A percentile compares a stretch with the other conserved stretches of the same genome.
phyloP scores from a whole-genome alignment of 2,329 filamentous ascomycete species.

The Coniella vitis region DNA sequence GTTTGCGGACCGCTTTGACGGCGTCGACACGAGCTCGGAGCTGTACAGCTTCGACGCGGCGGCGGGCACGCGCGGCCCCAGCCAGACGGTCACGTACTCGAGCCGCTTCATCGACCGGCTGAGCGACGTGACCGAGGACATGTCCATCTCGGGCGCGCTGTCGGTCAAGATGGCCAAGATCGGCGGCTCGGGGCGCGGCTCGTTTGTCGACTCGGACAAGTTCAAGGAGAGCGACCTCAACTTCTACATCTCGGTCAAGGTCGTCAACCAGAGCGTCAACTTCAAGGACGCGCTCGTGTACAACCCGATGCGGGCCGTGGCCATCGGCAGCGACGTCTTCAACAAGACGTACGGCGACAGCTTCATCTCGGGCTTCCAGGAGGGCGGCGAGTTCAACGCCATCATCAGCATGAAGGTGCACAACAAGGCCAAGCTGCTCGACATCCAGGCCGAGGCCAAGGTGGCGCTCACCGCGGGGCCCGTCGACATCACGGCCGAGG shows the following conservation, averaged over 20 bases:
- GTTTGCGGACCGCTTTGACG: background rate
- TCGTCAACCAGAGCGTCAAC: background rate
- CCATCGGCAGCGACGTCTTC: background rate
- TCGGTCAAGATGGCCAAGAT: constrained; percentile 2
- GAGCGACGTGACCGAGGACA: background rate
- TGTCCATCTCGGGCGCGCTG: background rate
- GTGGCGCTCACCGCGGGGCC: background rate
- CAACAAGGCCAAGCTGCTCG: background rate
- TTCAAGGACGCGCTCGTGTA: background rate
- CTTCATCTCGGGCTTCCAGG: background rate
- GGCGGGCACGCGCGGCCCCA: background rate
- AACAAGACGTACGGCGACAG: background rate
- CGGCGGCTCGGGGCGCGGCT: background rate
- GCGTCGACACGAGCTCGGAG: background rate
- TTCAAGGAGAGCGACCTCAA: constrained; percentile 1
- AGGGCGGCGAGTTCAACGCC: constrained; percentile 1
- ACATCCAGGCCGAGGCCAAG: background rate
- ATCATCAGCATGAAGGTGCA: background rate
- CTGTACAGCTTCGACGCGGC: background rate
- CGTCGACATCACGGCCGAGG: background rate
- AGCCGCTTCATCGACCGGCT: background rate
- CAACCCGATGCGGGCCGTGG: background rate
- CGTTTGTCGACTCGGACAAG: background rate
- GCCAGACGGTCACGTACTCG: background rate
- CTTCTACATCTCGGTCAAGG: background rate